These are phyloP conservation scores for Fraxinus americana DNA, from an alignment of 257 asterid species.

Conservation along the genomic window DNA sequence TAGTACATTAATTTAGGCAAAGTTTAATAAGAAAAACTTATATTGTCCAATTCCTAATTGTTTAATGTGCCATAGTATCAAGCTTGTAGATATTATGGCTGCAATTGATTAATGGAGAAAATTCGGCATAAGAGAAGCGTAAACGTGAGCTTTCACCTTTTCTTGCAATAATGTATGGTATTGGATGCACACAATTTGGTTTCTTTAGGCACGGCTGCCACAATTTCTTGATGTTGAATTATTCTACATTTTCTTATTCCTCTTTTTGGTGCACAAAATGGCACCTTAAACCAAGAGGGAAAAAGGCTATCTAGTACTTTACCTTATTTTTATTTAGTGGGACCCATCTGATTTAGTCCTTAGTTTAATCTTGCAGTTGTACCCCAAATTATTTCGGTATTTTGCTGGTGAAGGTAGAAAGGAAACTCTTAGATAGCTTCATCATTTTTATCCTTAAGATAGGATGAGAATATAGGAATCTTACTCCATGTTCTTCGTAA, in stretches of 20 bases:
- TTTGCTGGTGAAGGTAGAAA: neutral
- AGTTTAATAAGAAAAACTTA: neutral
- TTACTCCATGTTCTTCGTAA: neutral
- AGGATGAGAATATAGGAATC: neutral
- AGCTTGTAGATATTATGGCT: neutral
- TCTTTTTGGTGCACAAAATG: neutral
- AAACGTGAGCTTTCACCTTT: neutral
- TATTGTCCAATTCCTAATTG: neutral
- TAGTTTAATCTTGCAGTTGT: too few relatives aligned
- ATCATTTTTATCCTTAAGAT: neutral
- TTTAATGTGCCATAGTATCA: neutral
- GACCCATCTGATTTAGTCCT: too few relatives aligned
- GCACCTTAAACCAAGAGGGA: neutral
- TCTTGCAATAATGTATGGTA: neutral
- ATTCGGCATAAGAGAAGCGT: neutral
- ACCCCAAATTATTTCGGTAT: too few relatives aligned
- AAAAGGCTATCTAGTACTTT: neutral
- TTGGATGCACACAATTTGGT: constrained; percentile 2
- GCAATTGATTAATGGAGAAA: neutral
- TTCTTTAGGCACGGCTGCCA: neutral
- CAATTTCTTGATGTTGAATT: neutral
- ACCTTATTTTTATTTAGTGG: too few relatives aligned
- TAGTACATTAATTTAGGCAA: neutral
- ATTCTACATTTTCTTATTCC: neutral
- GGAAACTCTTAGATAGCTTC: neutral